phyloP scores from a whole-genome alignment of 805 yeast species.

The Ogataea ganodermae region DNA sequence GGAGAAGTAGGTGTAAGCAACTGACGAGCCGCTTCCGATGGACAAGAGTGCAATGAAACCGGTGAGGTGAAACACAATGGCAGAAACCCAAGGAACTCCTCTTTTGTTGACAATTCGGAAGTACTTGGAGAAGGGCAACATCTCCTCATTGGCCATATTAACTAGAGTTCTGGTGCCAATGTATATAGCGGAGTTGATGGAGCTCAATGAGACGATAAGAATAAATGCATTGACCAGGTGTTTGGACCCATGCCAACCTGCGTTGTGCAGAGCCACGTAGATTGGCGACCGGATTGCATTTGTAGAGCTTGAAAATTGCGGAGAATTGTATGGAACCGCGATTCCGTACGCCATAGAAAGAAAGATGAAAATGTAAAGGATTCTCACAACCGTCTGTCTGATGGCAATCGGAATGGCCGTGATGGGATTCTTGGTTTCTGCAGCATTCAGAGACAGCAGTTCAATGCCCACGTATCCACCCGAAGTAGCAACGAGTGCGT shows the following conservation, averaged over 20 bases:
- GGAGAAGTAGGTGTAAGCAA: conserved; percentile 61
- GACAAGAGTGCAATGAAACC: conserved; percentile 61
- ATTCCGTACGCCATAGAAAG: conserved; percentile 59
- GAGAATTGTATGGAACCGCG: conserved; percentile 58
- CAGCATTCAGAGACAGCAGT: conserved; percentile 51
- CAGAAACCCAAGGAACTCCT: conserved; percentile 69
- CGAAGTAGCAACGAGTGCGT: conserved; percentile 27
- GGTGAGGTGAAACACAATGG: conserved; percentile 52
- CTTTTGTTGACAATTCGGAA: conserved; percentile 51
- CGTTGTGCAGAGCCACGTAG: conserved; percentile 48
- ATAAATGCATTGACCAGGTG: conserved; percentile 65
- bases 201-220: conserved; percentile 62
- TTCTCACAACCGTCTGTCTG: conserved; percentile 56
- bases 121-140: conserved; percentile 35
- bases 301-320: conserved; percentile 40
- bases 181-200: conserved; percentile 69
- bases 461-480: conserved; percentile 32
- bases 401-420: conserved; percentile 60
- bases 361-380: conserved; percentile 54
- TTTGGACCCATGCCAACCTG: conserved; percentile 53
- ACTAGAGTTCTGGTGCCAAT: conserved; percentile 69
- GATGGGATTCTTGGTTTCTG: conserved; percentile 61
- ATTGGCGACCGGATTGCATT: conserved; percentile 50
- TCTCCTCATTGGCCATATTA: conserved; percentile 63
- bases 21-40: conserved; percentile 57